A percentile compares a stretch with the other conserved stretches of the same genome.
Conservation (phyloP, 2,329 filamentous ascomycete genomes). For the Alternaria sp. region DNA sequence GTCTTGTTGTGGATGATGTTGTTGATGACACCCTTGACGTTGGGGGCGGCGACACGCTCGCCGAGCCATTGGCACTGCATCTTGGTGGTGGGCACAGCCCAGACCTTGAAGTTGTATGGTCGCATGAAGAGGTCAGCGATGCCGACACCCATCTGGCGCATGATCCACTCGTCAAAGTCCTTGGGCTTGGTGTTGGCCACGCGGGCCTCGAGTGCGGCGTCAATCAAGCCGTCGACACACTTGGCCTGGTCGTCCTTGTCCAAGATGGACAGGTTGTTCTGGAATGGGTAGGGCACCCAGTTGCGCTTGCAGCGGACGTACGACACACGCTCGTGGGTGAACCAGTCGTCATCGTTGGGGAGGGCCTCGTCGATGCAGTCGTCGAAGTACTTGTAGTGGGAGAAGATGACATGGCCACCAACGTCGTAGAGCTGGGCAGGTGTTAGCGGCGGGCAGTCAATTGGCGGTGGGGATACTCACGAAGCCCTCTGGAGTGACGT, state of each 20-base stretch:
- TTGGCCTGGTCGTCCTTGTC: conserved; percentile 96
- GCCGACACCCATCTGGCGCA: conserved; percentile 87
- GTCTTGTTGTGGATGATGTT: conserved; percentile 97
- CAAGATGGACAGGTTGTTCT: conserved; percentile 99
- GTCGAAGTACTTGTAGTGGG: conserved; percentile 99
- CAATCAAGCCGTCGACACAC: conserved; percentile 94
- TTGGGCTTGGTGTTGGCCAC: conserved; percentile 90
- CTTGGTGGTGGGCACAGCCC: conserved; percentile 98
- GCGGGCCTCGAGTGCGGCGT: conserved; percentile 85
- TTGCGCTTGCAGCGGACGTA: conserved; percentile 96
- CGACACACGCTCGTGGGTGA: conserved; percentile 95
- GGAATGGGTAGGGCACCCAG: conserved; percentile 99
- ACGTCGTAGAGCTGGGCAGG: conserved; percentile 86
- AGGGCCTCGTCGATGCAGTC: conserved; percentile 98
- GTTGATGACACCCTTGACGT: conserved; percentile 90
- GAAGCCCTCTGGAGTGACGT: conserved; percentile 94
- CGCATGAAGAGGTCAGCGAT: conserved; percentile 97
- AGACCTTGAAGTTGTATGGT: conserved; percentile 99
- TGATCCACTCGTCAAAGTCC: conserved; percentile 98
- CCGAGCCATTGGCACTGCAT: conserved; percentile 99
- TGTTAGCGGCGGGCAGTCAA: conserved; percentile 25
- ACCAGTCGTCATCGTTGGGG: conserved; percentile 94
- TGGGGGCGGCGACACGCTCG: conserved; percentile 95
- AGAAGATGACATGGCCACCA: conserved; percentile 98
- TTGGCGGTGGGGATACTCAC: conserved; percentile 65